These are phyloP conservation scores for Podaxis mareebaensis DNA, from an alignment of 768 basidiomycete genomes.

Conservation along the genomic window DNA sequence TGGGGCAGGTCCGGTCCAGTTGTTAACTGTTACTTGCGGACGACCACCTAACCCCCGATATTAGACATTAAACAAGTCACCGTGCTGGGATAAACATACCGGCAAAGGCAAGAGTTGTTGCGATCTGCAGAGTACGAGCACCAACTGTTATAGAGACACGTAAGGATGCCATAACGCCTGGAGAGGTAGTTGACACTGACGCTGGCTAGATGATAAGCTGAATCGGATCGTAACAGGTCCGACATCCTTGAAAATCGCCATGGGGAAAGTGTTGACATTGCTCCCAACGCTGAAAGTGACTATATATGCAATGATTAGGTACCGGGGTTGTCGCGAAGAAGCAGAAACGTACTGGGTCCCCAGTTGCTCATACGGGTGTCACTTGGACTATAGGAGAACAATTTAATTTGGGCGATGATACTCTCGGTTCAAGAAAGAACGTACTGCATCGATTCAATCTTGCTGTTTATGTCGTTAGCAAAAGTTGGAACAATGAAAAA, in stretches of 20 bases:
- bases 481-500: not conserved
- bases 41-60: conserved; percentile 27
- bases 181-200: conserved; percentile 1
- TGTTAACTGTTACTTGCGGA: conserved; percentile 32
- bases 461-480: conserved; percentile 22
- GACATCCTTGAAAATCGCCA: conserved; percentile 39
- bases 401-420: not conserved
- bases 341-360: conserved; percentile 28
- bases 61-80: not conserved
- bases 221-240: conserved; percentile 33
- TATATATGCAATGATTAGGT: not conserved
- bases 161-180: not conserved
- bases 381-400: conserved; percentile 28
- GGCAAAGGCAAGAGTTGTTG: conserved; percentile 37
- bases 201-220: conserved; percentile 29
- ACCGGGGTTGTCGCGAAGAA: not conserved
- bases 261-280: conserved; percentile 29
- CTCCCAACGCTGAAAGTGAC: conserved; percentile 35
- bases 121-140: conserved; percentile 36
- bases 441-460: conserved; percentile 37
- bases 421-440: conserved; percentile 7
- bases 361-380: conserved; percentile 34
- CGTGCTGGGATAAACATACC: conserved; percentile 19
- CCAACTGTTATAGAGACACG: conserved; percentile 20
- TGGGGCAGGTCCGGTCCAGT: conserved; percentile 32